Conservation (phyloP, 257 asterid species). For the Knoxia roxburghii region DNA sequence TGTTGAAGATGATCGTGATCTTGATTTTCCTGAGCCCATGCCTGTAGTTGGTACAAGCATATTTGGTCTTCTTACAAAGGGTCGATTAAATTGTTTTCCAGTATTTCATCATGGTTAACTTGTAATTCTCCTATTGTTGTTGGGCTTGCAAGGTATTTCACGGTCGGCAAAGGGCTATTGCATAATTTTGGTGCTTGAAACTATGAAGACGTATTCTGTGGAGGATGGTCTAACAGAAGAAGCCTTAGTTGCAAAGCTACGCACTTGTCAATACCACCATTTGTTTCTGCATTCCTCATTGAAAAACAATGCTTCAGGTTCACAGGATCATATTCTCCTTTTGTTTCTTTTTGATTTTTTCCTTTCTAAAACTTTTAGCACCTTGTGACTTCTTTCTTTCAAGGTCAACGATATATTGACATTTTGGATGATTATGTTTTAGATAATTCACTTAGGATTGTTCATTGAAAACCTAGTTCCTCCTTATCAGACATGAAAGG, state of each 20-base stretch:
- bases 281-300: constrained; percentile 76
- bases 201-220: constrained; percentile 86
- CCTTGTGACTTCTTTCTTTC: constrained; percentile 1
- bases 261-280: constrained; percentile 84
- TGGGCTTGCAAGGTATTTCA: constrained; percentile 63
- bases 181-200: constrained; percentile 70
- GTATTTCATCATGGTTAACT: constrained; percentile 1
- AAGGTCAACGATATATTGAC: not conserved
- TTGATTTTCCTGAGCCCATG: constrained; percentile 98
- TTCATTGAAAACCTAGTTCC: not conserved
- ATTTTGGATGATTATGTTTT: not conserved
- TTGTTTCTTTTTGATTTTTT: too few species aligned
- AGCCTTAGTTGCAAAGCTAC: constrained; percentile 87
- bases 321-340: constrained; percentile 13
- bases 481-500: not conserved
- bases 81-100: not conserved
- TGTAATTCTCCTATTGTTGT: constrained; percentile 7
- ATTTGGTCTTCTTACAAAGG: not conserved
- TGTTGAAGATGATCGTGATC: constrained; percentile 82
- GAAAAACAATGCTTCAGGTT: constrained; percentile 81
- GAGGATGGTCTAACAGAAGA: constrained; percentile 97
- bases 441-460: not conserved
- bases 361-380: not conserved
- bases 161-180: constrained; percentile 93
- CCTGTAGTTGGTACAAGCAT: constrained; percentile 72